Conservation (phyloP, 768 basidiomycete genomes). For the Auricularia heimuer region DNA sequence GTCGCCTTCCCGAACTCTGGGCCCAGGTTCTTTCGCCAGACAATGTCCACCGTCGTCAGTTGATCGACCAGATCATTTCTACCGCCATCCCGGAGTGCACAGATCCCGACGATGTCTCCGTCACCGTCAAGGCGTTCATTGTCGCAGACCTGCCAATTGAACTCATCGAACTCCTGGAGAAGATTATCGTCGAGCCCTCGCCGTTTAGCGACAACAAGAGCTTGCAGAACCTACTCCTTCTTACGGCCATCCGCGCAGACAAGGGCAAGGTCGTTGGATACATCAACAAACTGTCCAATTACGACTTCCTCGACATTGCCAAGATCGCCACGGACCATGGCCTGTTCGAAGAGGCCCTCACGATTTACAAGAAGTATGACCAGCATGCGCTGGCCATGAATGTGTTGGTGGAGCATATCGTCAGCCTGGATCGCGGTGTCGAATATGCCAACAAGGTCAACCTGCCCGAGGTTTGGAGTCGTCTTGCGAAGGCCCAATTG, state of each 20-base stretch:
- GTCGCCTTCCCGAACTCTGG: constrained; percentile 93
- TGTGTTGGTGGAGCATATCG: constrained; percentile 96
- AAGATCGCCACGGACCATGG: constrained; percentile 95
- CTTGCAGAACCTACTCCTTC: constrained; percentile 86
- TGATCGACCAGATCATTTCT: constrained; percentile 92
- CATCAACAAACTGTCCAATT: constrained; percentile 94
- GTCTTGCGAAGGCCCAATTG: constrained; percentile 96
- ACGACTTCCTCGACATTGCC: constrained; percentile 90
- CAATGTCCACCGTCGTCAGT: constrained; percentile 83
- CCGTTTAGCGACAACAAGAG: constrained; percentile 97
- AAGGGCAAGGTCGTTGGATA: constrained; percentile 98
- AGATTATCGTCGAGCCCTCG: constrained; percentile 95
- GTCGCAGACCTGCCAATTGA: constrained; percentile 94
- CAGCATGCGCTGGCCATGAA: constrained; percentile 94
- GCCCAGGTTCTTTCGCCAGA: constrained; percentile 83
- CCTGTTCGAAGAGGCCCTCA: constrained; percentile 90
- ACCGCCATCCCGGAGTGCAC: constrained; percentile 95
- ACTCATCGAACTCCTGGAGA: constrained; percentile 94
- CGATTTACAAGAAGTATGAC: constrained; percentile 96
- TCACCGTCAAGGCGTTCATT: constrained; percentile 98
- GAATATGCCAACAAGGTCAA: constrained; percentile 96
- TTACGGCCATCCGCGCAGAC: constrained; percentile 95
- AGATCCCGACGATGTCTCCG: constrained; percentile 95
- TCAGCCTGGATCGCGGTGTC: constrained; percentile 91
- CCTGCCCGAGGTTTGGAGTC: constrained; percentile 92